Evolutionary conservation across 345 rosid species (phyloP).

Genomic region (Psidium friedrichsthalianum): DNA sequence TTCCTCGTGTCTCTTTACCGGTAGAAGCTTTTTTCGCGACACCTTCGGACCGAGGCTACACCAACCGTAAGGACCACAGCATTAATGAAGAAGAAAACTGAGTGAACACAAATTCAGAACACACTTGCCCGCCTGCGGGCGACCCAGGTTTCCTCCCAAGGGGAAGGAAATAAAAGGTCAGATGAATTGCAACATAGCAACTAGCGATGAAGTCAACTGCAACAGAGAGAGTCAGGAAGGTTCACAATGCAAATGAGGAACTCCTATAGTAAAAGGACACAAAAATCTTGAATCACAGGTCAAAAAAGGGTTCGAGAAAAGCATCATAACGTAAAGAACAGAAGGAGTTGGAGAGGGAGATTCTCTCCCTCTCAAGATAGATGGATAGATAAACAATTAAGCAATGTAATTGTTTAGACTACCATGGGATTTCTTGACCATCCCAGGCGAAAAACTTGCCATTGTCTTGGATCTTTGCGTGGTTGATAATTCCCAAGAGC

Average conservation of each 20-base stretch:
- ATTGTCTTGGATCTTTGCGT: conserved; percentile 44
- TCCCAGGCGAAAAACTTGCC: conserved; percentile 97
- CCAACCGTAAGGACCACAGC: not conserved
- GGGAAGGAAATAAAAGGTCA: not conserved
- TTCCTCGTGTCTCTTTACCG: not conserved
- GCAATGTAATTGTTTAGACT: not conserved
- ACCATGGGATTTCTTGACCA: conserved; percentile 91
- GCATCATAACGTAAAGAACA: not conserved
- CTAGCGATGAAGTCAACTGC: not conserved
- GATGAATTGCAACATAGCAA: not conserved
- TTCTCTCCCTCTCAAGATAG: not conserved
- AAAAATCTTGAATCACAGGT: not conserved
- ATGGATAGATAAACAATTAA: not conserved
- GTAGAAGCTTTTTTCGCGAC: not conserved
- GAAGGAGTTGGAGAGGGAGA: not conserved
- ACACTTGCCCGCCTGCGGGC: not conserved
- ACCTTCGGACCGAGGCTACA: not conserved
- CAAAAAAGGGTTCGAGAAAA: not conserved
- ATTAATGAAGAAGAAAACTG: not conserved
- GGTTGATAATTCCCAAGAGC: conserved; percentile 56
- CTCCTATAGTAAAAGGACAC: not conserved
- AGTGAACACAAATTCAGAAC: not conserved
- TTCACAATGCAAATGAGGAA: not conserved
- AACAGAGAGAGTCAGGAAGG: not conserved
- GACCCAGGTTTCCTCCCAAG: not conserved